phyloP scores from a whole-genome alignment of 2,329 filamentous ascomycete genomes.

The Lachnellula subtilissima region DNA sequence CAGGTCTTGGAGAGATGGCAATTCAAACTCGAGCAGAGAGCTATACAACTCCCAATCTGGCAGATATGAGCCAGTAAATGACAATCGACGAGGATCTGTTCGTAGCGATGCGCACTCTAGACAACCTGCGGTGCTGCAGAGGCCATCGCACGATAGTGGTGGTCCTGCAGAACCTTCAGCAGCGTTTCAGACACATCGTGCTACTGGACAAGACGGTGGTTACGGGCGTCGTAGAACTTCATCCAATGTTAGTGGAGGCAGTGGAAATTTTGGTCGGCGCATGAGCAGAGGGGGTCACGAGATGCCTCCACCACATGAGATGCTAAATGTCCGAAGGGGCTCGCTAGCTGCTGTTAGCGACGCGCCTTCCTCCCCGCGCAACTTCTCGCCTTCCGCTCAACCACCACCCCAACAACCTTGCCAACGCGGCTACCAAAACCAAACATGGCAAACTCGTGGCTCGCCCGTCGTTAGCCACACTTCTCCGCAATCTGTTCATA shows the following conservation, averaged over 20 bases:
- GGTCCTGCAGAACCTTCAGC: conserved; percentile 77
- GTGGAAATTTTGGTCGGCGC: conserved; percentile 56
- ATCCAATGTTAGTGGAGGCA: conserved; percentile 86
- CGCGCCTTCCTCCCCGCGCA: conserved; percentile 45
- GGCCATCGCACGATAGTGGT: conserved; percentile 61
- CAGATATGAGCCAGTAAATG: conserved; percentile 81
- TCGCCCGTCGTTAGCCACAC: conserved; percentile 32
- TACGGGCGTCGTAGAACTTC: conserved; percentile 78
- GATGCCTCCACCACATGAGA: conserved; percentile 30
- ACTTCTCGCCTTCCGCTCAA: conserved; percentile 31
- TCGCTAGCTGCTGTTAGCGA: conserved; percentile 49
- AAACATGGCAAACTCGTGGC: conserved; percentile 37
- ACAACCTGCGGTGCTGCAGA: conserved; percentile 74
- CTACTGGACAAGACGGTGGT: conserved; percentile 57
- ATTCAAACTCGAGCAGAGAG: conserved; percentile 61
- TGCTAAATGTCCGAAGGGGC: conserved; percentile 41
- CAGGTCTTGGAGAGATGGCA: conserved; percentile 73
- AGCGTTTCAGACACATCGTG: conserved; percentile 76
- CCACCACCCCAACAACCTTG: conserved; percentile 19
- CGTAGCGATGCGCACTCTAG: conserved; percentile 63
- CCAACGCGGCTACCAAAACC: conserved; percentile 27
- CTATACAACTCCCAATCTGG: conserved; percentile 94
- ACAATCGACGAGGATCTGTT: conserved; percentile 64
- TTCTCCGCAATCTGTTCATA: conserved; percentile 29
- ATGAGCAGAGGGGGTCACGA: conserved; percentile 31